phyloP scores from a whole-genome alignment of 768 basidiomycete genomes.

The Boletellus emodensis region DNA sequence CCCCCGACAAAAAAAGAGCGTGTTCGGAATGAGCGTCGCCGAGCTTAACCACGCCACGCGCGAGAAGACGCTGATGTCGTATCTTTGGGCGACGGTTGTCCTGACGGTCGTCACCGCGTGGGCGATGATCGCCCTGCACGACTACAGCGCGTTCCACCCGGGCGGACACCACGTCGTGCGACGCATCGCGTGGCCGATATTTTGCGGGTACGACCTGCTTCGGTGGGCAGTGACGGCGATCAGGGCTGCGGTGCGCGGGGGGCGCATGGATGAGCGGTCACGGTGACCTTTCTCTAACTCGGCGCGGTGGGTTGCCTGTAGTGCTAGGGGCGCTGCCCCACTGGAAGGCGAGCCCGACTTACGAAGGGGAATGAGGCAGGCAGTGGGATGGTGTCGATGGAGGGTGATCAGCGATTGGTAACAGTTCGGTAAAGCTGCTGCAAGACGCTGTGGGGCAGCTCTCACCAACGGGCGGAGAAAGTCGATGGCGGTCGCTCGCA shows the following conservation, averaged over 20 bases:
- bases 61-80: slow-evolving; percentile 33
- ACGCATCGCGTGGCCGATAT: slow-evolving; percentile 20
- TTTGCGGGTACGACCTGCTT: background rate
- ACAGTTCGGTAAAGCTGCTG: too few relatives aligned
- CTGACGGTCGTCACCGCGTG: slow-evolving; percentile 52
- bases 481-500: too few relatives aligned
- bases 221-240: background rate
- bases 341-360: too few relatives aligned
- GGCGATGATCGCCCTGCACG: slow-evolving; percentile 52
- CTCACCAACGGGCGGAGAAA: too few relatives aligned
- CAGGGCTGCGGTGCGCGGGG: background rate
- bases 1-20: slow-evolving; percentile 25
- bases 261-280: too few relatives aligned
- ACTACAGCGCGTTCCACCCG: slow-evolving; percentile 20
- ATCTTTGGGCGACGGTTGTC: slow-evolving; percentile 39
- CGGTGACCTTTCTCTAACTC: too few relatives aligned
- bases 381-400: too few relatives aligned
- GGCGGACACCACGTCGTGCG: background rate
- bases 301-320: too few relatives aligned
- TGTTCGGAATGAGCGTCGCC: slow-evolving; percentile 26
- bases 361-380: too few relatives aligned
- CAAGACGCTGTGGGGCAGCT: too few relatives aligned
- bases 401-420: too few relatives aligned
- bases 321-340: too few relatives aligned
- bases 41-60: slow-evolving; percentile 26